These are phyloP conservation scores for Phialemoniopsis sp. DNA, from an alignment of 2,329 filamentous ascomycete species.

Conservation along the genomic window DNA sequence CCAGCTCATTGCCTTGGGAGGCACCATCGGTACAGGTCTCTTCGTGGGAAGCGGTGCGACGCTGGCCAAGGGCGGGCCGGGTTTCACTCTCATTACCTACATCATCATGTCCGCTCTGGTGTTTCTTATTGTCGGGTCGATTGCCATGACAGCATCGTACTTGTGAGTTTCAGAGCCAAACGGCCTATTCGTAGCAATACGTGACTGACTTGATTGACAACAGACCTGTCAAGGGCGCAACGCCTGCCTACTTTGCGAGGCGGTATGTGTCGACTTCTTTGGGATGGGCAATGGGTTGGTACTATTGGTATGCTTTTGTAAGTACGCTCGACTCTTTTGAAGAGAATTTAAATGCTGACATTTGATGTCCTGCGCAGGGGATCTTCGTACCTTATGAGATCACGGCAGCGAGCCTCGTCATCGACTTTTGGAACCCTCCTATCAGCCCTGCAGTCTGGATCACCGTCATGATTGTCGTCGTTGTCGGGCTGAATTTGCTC, in stretches of 20 bases:
- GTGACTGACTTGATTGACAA: too few relatives aligned
- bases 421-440: constrained; percentile 51
- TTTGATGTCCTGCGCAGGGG: constrained; percentile 52
- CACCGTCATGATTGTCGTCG: constrained; percentile 43
- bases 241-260: constrained; percentile 42
- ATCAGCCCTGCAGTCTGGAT: constrained; percentile 49
- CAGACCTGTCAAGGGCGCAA: constrained; percentile 23
- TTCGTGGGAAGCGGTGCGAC: constrained; percentile 8
- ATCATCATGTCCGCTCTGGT: constrained; percentile 25
- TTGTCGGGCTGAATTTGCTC: constrained; percentile 53
- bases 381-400: constrained; percentile 56
- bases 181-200: too few relatives aligned
- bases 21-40: constrained; percentile 39
- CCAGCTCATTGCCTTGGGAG: constrained; percentile 46
- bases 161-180: too few relatives aligned
- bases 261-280: constrained; percentile 59
- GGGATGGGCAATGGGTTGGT: constrained; percentile 50
- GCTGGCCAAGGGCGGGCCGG: constrained; percentile 14
- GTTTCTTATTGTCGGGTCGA: too few relatives aligned
- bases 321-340: constrained; percentile 19
- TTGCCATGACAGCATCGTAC: too few relatives aligned
- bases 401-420: constrained; percentile 57
- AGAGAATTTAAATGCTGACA: constrained; percentile 1
- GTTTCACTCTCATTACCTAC: constrained; percentile 25
- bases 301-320: constrained; percentile 14